These are phyloP conservation scores for Mucor sp. DNA, from an alignment of 371 early-diverging fungal species.

Conservation along the genomic window DNA sequence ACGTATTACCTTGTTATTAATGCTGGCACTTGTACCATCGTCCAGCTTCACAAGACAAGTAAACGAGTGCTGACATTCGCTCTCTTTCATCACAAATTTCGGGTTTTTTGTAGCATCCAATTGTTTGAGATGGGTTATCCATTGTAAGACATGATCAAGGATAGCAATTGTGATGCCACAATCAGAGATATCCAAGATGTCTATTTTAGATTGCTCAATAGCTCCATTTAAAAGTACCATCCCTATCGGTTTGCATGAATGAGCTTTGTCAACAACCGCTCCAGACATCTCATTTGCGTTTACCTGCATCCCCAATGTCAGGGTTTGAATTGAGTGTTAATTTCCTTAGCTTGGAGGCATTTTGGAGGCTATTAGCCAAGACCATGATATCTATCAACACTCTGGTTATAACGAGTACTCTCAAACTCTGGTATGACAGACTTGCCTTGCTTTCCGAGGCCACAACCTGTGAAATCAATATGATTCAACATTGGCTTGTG, in stretches of 20 bases:
- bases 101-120: slow-evolving; percentile 14
- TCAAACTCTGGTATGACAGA: not conserved
- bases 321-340: slow-evolving; percentile 16
- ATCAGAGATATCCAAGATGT: slow-evolving; percentile 10
- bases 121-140: slow-evolving; percentile 10
- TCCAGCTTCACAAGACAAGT: not conserved
- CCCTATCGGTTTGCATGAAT: slow-evolving; percentile 1
- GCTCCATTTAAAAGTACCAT: not conserved
- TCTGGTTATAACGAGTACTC: not conserved
- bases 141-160: not conserved
- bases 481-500: not conserved
- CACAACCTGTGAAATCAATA: slow-evolving; percentile 19
- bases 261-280: not conserved
- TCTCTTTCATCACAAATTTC: not conserved
- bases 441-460: not conserved
- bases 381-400: slow-evolving; percentile 7
- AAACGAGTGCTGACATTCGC: not conserved
- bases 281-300: not conserved
- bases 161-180: slow-evolving; percentile 13
- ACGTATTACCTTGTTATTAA: not conserved
- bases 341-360: not conserved
- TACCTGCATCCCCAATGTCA: slow-evolving; percentile 22
- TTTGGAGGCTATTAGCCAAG: slow-evolving; percentile 7
- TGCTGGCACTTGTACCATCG: not conserved
- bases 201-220: slow-evolving; percentile 7